Evolutionary conservation across 169 alveolate genomes (phyloP).

Genomic region (Ophryocystis elektroscirrha): DNA sequence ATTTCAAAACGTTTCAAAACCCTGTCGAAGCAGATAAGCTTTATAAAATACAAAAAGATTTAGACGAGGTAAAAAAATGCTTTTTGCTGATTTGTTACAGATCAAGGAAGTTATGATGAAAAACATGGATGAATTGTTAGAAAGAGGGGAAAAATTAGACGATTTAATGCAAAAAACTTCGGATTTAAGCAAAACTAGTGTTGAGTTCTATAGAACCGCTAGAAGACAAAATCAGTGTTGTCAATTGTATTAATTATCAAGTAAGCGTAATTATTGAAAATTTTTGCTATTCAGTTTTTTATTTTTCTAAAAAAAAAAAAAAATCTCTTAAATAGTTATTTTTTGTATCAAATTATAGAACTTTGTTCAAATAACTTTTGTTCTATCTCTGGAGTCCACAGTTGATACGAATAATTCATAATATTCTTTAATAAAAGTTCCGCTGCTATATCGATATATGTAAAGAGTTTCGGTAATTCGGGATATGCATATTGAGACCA

Average conservation of each 20-base stretch:
- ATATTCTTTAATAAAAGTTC: no score
- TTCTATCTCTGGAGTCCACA: no score
- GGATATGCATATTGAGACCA: no score
- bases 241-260: conserved; percentile 37
- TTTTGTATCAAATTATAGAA: no score
- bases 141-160: conserved; percentile 76
- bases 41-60: conserved; percentile 58
- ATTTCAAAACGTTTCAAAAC: conserved; percentile 56
- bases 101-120: conserved; percentile 40
- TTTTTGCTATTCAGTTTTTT: no score
- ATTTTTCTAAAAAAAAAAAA: no score
- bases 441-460: no score
- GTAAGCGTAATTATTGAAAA: no score
- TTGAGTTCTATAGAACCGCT: conserved; percentile 60
- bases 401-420: no score
- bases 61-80: conserved; percentile 53
- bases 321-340: no score
- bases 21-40: conserved; percentile 72
- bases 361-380: no score
- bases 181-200: conserved; percentile 37
- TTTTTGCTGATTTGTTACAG: background rate
- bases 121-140: conserved; percentile 48
- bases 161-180: conserved; percentile 64
- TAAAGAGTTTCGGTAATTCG: no score
- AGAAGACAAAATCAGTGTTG: conserved; percentile 69